Evolutionary conservation across 2,329 filamentous ascomycete species (phyloP), one percentile per base, ranked within the genome.

Genomic region (Sphaerulina vaccinii): DNA sequence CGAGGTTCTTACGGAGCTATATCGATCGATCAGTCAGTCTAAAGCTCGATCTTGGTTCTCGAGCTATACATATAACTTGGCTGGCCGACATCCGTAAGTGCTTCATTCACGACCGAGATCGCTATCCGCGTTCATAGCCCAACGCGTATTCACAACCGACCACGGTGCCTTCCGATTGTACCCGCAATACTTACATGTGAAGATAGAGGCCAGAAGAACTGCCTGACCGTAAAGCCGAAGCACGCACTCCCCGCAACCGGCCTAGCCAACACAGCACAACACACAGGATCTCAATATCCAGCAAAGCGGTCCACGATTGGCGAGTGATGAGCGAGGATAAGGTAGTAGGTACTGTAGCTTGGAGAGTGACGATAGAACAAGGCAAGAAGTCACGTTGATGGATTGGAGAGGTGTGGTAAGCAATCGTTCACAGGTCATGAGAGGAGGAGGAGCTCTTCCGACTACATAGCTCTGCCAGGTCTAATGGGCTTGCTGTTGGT

Each of bases 141-240:
- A n/a, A n/a, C n/a, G n/a, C n/a, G n/a, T n/a, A n/a, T n/a, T n/a
- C n/a, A n/a, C n/a, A n/a, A n/a, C n/a, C n/a, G n/a, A n/a, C n/a
- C n/a, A n/a, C n/a, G n/a, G n/a, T n/a, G n/a, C n/a, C n/a, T 39
- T 45, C 52, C 52, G 52, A 54, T 51, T 35, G 43, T 39, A 54
- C 52, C 47, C 52, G 52, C 45, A 23, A 38, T 27, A 52, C 51
- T 54, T 40, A 54, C 51, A 50, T 54, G 41, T 40, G n/a, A n/a
- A 50, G 39, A 41, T 46, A 39, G 32, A 16, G n/a, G 27, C 27
- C 19, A 15, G 37, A 37, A 49, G 41, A 51, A 54, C 42, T 51
- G 52, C 42, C 47, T 50, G 27, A 44, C 36, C 32, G 47, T 36
- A 42, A 35, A 54, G 47, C 52, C 52, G 52, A 54, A n/a, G n/a